phyloP scores from a whole-genome alignment of 306 rosid species.

The Quercus aquifolioides region DNA sequence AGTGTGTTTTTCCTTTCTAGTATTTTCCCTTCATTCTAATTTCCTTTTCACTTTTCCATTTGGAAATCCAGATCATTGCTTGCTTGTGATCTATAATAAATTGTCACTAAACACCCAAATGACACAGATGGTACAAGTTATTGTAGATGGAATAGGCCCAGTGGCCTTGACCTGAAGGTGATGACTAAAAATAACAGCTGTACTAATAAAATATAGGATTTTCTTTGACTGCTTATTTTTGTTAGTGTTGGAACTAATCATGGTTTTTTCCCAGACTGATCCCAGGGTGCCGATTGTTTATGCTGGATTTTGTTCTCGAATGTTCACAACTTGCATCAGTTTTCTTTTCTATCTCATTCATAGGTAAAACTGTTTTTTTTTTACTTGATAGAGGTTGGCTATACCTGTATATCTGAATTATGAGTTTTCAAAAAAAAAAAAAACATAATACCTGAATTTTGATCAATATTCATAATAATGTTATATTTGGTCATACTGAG shows the following conservation, averaged over 20 bases:
- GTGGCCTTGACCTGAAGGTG: constrained; percentile 88
- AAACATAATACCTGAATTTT: too few species aligned
- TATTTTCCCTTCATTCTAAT: too few species aligned
- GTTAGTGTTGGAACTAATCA: constrained; percentile 6
- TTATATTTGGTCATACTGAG: too few species aligned
- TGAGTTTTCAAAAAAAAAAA: not conserved
- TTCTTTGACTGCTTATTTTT: constrained; percentile 6
- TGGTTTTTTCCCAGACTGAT: constrained; percentile 61
- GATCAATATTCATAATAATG: too few species aligned
- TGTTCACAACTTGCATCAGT: constrained; percentile 96
- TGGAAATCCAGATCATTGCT: too few species aligned
- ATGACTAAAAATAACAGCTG: constrained; percentile 4
- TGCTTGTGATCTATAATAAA: too few species aligned
- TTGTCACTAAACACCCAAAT: too few species aligned
- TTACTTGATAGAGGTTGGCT: not conserved
- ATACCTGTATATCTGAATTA: constrained; percentile 7
- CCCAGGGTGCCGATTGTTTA: constrained; percentile 91
- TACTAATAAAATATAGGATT: not conserved
- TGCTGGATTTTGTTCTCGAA: constrained; percentile 95
- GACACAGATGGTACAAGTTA: too few species aligned
- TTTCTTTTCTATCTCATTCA: constrained; percentile 68
- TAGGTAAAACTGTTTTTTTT: constrained; percentile 44
- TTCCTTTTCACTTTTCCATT: too few species aligned
- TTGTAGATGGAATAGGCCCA: constrained; percentile 46
- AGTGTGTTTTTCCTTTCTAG: too few species aligned